phyloP scores from a whole-genome alignment of 129 eudicot genomes.

The Centella asiatica region DNA sequence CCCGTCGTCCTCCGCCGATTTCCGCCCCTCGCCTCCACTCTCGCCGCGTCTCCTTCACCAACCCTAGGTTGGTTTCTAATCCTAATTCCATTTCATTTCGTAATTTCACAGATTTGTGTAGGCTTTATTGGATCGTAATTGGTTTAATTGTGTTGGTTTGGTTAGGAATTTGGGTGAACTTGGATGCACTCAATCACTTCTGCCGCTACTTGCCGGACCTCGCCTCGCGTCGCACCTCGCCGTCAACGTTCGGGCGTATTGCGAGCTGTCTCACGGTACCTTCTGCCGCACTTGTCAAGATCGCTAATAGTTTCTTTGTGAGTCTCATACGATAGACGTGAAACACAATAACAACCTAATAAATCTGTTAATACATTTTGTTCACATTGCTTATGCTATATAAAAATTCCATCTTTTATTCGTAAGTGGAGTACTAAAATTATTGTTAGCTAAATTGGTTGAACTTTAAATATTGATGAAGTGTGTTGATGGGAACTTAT shows the following conservation, averaged over 20 bases:
- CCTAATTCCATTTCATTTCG: neutral
- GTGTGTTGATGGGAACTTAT: conserved; percentile 4
- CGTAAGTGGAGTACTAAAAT: neutral
- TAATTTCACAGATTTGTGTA: neutral
- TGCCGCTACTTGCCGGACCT: conserved; percentile 55
- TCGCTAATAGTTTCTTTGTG: conserved; percentile 85
- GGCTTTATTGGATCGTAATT: neutral
- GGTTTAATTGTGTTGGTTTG: neutral
- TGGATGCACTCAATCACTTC: conserved; percentile 60
- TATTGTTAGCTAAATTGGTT: neutral
- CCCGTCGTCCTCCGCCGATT: conserved; percentile 48
- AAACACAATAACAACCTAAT: neutral
- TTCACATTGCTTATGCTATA: neutral
- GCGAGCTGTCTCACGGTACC: conserved; percentile 96
- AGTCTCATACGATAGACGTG: conserved; percentile 32
- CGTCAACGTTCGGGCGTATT: conserved; percentile 52
- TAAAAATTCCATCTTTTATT: neutral
- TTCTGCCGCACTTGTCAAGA: conserved; percentile 99
- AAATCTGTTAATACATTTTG: neutral
- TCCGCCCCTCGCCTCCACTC: conserved; percentile 33
- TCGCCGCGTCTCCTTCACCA: conserved; percentile 5
- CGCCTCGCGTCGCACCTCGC: conserved; percentile 54
- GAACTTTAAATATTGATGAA: neutral
- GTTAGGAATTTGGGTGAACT: conserved; percentile 68
- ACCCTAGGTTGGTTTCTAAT: conserved; percentile 34